Evolutionary conservation across 2,329 filamentous ascomycete species (phyloP).

Genomic region (Clonostachys byssicola): DNA sequence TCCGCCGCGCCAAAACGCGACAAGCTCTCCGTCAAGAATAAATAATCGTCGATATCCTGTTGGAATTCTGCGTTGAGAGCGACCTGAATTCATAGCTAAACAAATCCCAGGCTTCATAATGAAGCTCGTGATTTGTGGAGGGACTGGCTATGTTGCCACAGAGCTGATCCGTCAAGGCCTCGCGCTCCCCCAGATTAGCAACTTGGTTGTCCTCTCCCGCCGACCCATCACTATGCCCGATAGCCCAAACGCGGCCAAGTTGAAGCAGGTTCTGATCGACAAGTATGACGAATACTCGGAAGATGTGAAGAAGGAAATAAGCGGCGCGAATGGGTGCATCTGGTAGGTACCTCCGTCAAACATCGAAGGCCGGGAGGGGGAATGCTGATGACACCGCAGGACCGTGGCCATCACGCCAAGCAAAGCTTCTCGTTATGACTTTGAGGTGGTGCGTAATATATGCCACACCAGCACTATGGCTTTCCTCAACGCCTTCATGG

Average conservation of each 20-base stretch:
- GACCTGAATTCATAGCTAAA: too few species aligned
- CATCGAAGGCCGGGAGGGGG: not conserved
- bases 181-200: slow-evolving; percentile 31
- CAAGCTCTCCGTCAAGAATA: too few species aligned
- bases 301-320: slow-evolving; percentile 27
- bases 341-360: slow-evolving; percentile 20
- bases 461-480: slow-evolving; percentile 27
- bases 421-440: slow-evolving; percentile 18
- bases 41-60: too few species aligned
- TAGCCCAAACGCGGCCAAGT: slow-evolving; percentile 22
- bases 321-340: slow-evolving; percentile 35
- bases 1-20: too few species aligned
- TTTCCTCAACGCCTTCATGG: slow-evolving; percentile 25
- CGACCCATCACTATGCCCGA: slow-evolving; percentile 16
- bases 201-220: slow-evolving; percentile 34
- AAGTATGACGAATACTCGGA: slow-evolving; percentile 36
- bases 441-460: slow-evolving; percentile 29
- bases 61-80: too few species aligned
- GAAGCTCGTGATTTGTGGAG: slow-evolving; percentile 37
- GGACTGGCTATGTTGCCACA: slow-evolving; percentile 33
- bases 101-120: slow-evolving; percentile 18
- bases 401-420: slow-evolving; percentile 35
- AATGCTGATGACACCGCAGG: slow-evolving; percentile 11
- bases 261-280: slow-evolving; percentile 29
- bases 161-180: slow-evolving; percentile 24